Evolutionary conservation across 305 asterid species (phyloP).

Genomic region (Solanum hybrid): DNA sequence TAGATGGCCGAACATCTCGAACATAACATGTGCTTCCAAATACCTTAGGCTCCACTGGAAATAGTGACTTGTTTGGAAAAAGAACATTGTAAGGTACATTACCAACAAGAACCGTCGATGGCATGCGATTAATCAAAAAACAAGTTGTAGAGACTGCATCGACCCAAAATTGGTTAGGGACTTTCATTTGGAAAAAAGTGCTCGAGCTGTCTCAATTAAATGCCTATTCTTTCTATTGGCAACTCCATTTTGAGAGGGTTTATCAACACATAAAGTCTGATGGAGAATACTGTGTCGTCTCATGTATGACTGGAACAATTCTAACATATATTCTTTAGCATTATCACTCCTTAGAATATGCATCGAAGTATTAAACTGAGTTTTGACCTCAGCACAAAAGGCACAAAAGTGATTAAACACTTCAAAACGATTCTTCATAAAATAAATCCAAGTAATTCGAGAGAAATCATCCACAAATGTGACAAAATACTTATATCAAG

Average conservation of each 20-base stretch:
- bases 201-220: not conserved
- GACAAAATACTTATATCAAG: not conserved
- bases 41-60: not conserved
- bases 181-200: not conserved
- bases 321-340: not conserved
- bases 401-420: not conserved
- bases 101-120: not conserved
- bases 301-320: too few relatives aligned
- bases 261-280: too few relatives aligned
- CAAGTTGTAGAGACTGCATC: not conserved
- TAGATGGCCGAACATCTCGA: not conserved
- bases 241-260: too few relatives aligned
- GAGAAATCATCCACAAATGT: not conserved
- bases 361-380: not conserved
- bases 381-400: not conserved
- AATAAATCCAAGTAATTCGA: not conserved
- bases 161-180: not conserved
- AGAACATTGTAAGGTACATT: not conserved
- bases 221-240: too few relatives aligned
- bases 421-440: not conserved
- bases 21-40: not conserved
- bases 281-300: too few relatives aligned
- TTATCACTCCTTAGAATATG: not conserved
- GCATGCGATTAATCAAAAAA: not conserved
- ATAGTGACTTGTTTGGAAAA: not conserved